A percentile compares a stretch with the other conserved stretches of the same genome.
Conservation (phyloP, 2,329 filamentous ascomycete genomes). For the Cephalotrichum gorgonifer region DNA sequence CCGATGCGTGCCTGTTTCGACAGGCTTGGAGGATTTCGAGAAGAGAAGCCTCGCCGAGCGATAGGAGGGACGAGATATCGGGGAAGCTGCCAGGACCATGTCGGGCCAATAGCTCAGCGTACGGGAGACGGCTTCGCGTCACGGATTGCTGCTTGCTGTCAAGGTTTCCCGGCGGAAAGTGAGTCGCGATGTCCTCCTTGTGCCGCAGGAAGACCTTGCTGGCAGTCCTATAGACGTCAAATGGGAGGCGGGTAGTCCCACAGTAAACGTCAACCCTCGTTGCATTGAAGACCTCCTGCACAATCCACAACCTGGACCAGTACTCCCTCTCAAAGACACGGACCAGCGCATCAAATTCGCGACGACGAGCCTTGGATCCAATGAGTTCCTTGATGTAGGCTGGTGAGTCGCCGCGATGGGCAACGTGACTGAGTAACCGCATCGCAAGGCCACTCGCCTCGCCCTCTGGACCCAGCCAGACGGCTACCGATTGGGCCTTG, state of each 20-base stretch:
- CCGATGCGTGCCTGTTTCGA: slow-evolving; percentile 15
- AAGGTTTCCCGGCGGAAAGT: neutral
- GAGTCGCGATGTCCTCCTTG: slow-evolving; percentile 6
- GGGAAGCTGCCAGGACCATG: slow-evolving; percentile 12
- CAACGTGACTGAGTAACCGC: slow-evolving; percentile 8
- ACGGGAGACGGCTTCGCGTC: slow-evolving; percentile 6
- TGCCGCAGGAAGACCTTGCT: slow-evolving; percentile 8
- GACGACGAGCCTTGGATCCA: neutral
- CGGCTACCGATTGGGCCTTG: slow-evolving; percentile 8
- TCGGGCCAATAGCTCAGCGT: slow-evolving; percentile 6
- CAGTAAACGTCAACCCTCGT: slow-evolving; percentile 13
- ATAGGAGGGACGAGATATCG: neutral
- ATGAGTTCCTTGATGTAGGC: slow-evolving; percentile 9
- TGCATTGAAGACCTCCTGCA: slow-evolving; percentile 19
- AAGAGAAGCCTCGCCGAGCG: neutral
- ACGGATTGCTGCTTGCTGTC: neutral
- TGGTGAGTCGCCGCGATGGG: neutral
- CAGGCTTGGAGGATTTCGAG: slow-evolving; percentile 15
- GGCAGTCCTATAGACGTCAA: slow-evolving; percentile 11
- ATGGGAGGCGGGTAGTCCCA: slow-evolving; percentile 12
- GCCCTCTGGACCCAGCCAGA: slow-evolving; percentile 12
- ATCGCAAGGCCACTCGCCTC: slow-evolving; percentile 9
- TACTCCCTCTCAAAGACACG: slow-evolving; percentile 22
- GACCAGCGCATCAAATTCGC: slow-evolving; percentile 13
- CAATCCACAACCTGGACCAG: slow-evolving; percentile 22